Evolutionary conservation across 2,329 filamentous ascomycete species (phyloP).

Genomic region (Talaromyces sp.): DNA sequence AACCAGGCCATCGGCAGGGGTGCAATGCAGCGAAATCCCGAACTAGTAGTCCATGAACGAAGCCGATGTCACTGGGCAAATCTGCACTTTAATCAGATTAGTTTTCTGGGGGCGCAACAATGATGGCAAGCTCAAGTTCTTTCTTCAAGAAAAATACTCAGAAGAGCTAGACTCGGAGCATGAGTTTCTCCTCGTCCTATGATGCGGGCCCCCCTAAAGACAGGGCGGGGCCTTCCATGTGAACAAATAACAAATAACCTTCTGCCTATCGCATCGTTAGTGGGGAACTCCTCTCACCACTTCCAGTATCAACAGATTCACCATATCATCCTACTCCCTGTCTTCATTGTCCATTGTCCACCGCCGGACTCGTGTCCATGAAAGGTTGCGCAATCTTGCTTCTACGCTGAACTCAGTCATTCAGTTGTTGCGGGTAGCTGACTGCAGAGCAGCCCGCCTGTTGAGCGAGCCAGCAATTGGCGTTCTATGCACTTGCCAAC

Average conservation of each 20-base stretch:
- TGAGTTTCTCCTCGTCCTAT: conserved; percentile 10
- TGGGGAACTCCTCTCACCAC: conserved; percentile 22
- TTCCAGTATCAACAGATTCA: conserved; percentile 11
- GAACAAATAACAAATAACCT: neutral
- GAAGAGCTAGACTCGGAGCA: conserved; percentile 2
- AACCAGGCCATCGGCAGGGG: neutral
- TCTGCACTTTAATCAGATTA: neutral
- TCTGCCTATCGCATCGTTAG: conserved; percentile 18
- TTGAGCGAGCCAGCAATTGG: conserved; percentile 6
- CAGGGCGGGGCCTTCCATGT: neutral
- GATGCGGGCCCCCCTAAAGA: conserved; percentile 6
- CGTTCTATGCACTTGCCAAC: conserved; percentile 38
- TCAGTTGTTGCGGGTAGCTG: neutral
- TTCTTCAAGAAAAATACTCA: neutral
- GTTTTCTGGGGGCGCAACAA: neutral
- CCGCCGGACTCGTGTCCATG: neutral
- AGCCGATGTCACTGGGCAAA: neutral
- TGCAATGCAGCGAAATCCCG: neutral
- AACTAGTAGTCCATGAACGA: neutral
- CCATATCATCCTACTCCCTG: neutral
- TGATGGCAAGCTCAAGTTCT: neutral
- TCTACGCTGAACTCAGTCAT: neutral
- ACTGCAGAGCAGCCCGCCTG: neutral
- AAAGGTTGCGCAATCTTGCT: neutral
- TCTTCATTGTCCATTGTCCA: neutral